Evolutionary conservation across 306 rosid species (phyloP), one percentile per base, ranked within the genome.

Genomic region (Carpinus fangiana): DNA sequence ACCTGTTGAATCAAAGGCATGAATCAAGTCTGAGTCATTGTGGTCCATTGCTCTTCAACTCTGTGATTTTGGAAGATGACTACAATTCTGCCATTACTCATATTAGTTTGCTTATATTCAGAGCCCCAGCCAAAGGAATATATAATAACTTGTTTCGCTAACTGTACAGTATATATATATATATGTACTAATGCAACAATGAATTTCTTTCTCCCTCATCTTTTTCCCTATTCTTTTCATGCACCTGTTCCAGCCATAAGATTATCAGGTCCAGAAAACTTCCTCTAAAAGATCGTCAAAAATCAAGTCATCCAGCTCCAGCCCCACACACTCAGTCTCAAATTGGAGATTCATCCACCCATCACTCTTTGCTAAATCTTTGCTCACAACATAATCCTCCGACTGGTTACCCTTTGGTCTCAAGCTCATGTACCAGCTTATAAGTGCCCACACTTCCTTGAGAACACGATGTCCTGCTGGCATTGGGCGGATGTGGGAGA

Each of bases 301-400:
- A 87, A 91, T 90, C 78, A 88, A 55, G 78, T 93, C 93, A 74
- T 93, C 97, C 12, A 91, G 50, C 85, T 87, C 95, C 83, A 90
- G 84, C 55, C 89, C 98, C 73, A 89, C 90, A 73, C 93, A 88
- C 78, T 90, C 98, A 21, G 88, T 82, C 53, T 93, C 93, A 86
- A 90, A 93, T 41, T 90, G 97, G 2, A 93, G 93, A 80, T 93
- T 87, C 97, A 90, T 88, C 97, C 97, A 91, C 14, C 95, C 92
- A 83, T 90, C 90, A 53, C 61, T 62, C 80, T 76, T 91, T 38
- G 86, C 89, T 57, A 93, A 73, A 79, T 93, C 98, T 70, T 51
- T 73, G 31, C 84, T 88, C 81, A 90, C 89, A 73, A 80, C 83
- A 71, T 82, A 76, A 83, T 90, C 95, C 72, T 90, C 41, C 16